Base-by-base conservation (phyloP, 2,329 filamentous ascomycete genomes). In the Pestalotiopsis sp. region DNA sequence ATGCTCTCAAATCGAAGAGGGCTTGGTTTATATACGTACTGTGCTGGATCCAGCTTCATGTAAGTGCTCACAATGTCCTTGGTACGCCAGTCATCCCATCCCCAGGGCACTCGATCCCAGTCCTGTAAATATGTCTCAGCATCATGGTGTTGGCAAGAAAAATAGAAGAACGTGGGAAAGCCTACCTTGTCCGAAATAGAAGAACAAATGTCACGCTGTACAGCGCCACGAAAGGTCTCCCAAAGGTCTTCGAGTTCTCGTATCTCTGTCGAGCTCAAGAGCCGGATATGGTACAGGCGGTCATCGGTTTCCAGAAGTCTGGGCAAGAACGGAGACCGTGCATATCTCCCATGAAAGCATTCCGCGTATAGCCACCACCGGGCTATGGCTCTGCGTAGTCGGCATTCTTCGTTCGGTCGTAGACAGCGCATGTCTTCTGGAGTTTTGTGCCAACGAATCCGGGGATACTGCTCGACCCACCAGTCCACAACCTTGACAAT, bases 311-410 rank as follows among this genome's bases (percentile, higher is more conserved):
- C 49, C 71, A 75, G 78, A 41, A 63, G 71, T 52, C 69, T 72
- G 1, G 72, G 72, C 23, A 36, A 45, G 25, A 66, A 69, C 2
- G 68, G 68, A 57, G 72, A 65, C 31, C 78, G 76, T 11, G 78
- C 80, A 45, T 78, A 76, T 39, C 82, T 81, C 12, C 82, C 82
- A 61, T 88, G 86, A 69, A 88, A 88, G 69, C 86, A 84, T 41
- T 81, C 81, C 6, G 84, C 80, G 70, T 85, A 88, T 3, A 86
- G 79, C 85, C 86, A 87, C 86, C 86, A 89, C 39, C 80, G 77
- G 64, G 86, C 87, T 38, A 88, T 75, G 0, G 84, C 86, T 69
- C 81, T 80, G 4, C 87, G 82, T 64, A 88, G 79, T 62, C 85
- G 81, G n/a, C 75, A 71, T 36, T 79, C 79, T 72, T 89, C 87